These are phyloP conservation scores for Dalbergia oliveri DNA, from an alignment of 306 rosid species.

Conservation along the genomic window DNA sequence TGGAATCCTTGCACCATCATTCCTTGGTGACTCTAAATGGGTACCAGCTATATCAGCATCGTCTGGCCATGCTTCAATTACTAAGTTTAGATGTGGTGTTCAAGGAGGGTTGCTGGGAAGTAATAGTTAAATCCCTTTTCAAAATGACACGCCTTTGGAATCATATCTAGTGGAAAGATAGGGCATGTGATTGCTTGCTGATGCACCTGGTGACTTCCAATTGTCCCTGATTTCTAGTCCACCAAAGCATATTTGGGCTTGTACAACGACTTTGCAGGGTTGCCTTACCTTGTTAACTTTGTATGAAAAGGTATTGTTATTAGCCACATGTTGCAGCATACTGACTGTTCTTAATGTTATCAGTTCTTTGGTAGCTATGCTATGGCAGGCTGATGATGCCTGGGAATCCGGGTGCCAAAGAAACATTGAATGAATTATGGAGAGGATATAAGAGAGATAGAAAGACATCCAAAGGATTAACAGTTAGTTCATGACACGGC, in stretches of 20 bases:
- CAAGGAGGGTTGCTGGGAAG: slow-evolving; percentile 66
- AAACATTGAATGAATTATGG: slow-evolving; percentile 74
- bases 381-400: slow-evolving; percentile 49
- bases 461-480: slow-evolving; percentile 55
- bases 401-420: slow-evolving; percentile 72
- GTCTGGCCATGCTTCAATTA: slow-evolving; percentile 49
- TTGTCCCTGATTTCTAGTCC: slow-evolving; percentile 57
- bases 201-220: slow-evolving; percentile 77
- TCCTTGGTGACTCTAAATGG: too few relatives aligned
- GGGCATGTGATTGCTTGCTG: slow-evolving; percentile 70
- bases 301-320: slow-evolving; percentile 62
- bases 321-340: slow-evolving; percentile 60
- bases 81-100: slow-evolving; percentile 67
- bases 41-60: too few relatives aligned
- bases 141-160: slow-evolving; percentile 81
- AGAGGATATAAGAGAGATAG: slow-evolving; percentile 56
- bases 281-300: slow-evolving; percentile 66
- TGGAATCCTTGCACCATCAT: too few relatives aligned
- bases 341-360: background rate
- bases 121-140: slow-evolving; percentile 61
- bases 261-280: slow-evolving; percentile 64
- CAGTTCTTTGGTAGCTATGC: slow-evolving; percentile 66
- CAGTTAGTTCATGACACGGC: slow-evolving; percentile 70
- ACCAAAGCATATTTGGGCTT: slow-evolving; percentile 66
- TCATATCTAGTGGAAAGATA: slow-evolving; percentile 64